A percentile compares a stretch with the other conserved stretches of the same genome.
Evolutionary conservation across 495 filamentous ascomycete species (phyloP).

Genomic region (Durotheca rogersii): DNA sequence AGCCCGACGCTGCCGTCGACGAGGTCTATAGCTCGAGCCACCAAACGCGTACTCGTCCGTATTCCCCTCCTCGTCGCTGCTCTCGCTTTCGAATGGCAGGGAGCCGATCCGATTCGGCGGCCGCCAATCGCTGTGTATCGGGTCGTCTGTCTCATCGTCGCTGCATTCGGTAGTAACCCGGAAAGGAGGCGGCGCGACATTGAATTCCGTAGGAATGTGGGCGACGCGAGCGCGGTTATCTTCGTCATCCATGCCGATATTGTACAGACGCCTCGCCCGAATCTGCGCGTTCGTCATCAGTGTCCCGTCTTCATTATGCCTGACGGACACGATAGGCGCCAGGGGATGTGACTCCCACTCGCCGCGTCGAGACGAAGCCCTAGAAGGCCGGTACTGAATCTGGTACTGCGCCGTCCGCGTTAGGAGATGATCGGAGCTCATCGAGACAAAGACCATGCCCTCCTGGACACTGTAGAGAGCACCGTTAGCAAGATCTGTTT

Average conservation of each 20-base stretch:
- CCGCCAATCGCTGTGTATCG: constrained; percentile 26
- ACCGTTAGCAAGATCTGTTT: too few relatives aligned
- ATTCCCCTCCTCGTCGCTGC: constrained; percentile 44
- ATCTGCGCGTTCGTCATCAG: constrained; percentile 42
- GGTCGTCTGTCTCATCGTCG: constrained; percentile 52
- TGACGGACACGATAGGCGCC: constrained; percentile 44
- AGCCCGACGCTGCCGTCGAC: constrained; percentile 34
- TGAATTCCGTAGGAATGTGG: constrained; percentile 56
- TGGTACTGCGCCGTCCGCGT: constrained; percentile 73
- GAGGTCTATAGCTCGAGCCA: constrained; percentile 15
- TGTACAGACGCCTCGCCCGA: constrained; percentile 43
- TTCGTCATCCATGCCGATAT: constrained; percentile 53
- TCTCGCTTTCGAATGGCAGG: constrained; percentile 52
- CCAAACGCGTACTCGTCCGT: constrained; percentile 30
- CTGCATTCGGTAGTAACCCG: constrained; percentile 55
- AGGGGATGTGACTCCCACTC: constrained; percentile 32
- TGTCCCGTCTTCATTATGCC: constrained; percentile 48
- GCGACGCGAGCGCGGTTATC: constrained; percentile 51
- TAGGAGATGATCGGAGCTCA: constrained; percentile 75
- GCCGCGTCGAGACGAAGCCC: constrained; percentile 21
- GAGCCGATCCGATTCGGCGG: constrained; percentile 50
- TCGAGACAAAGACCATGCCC: constrained; percentile 89
- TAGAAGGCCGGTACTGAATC: constrained; percentile 60
- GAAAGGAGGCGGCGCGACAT: constrained; percentile 41
- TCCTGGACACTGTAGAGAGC: constrained; percentile 74